Conservation (phyloP, 2,329 filamentous ascomycete genomes). For the Fusarium continuum region DNA sequence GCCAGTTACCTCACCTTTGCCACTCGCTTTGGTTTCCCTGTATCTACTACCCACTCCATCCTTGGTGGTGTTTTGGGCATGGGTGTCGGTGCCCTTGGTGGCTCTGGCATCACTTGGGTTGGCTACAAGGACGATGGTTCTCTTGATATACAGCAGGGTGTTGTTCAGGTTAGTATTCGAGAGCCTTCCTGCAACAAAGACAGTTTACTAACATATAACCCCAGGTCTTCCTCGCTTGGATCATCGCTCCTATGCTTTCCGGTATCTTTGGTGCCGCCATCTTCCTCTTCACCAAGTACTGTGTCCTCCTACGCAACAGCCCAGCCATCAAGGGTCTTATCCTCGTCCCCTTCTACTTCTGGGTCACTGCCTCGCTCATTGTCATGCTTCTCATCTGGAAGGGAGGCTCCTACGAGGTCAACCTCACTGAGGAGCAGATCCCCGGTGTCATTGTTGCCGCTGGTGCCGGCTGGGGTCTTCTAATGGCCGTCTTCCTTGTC, state of each 20-base stretch:
- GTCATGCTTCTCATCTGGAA: slow-evolving; percentile 70
- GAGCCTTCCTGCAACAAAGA: neutral
- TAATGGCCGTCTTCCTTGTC: slow-evolving; percentile 64
- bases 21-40: slow-evolving; percentile 64
- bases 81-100: slow-evolving; percentile 64
- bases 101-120: slow-evolving; percentile 62
- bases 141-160: slow-evolving; percentile 57
- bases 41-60: slow-evolving; percentile 70
- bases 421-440: slow-evolving; percentile 58
- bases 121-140: slow-evolving; percentile 52
- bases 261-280: slow-evolving; percentile 62
- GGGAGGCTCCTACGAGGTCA: slow-evolving; percentile 56
- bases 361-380: slow-evolving; percentile 62
- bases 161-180: slow-evolving; percentile 54
- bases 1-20: slow-evolving; percentile 66
- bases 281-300: slow-evolving; percentile 66
- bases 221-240: slow-evolving; percentile 68
- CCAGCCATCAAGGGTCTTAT: slow-evolving; percentile 63
- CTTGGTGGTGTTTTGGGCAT: slow-evolving; percentile 68
- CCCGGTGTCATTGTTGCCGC: slow-evolving; percentile 64
- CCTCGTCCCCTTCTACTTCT: slow-evolving; percentile 66
- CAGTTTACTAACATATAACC: slow-evolving; percentile 42
- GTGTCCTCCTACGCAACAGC: slow-evolving; percentile 62
- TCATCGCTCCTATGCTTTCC: slow-evolving; percentile 66
- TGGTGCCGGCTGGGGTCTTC: slow-evolving; percentile 58